Conservation (phyloP, 371 early-diverging fungal genomes). For the Capillidium heterosporum region DNA sequence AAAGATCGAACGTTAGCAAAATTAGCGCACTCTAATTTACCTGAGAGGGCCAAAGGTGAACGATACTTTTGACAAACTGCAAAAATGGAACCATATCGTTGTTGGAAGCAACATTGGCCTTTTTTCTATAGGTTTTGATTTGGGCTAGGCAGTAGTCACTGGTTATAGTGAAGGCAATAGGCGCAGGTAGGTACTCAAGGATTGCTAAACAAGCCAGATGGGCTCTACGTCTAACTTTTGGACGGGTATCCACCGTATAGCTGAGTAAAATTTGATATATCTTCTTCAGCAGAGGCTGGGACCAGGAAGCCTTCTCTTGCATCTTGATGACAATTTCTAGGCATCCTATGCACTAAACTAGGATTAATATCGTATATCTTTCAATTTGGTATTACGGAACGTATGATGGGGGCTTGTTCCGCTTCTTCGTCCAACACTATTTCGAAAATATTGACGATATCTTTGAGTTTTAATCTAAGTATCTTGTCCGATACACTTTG, state of each 20-base stretch:
- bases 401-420: conserved; percentile 50
- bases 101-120: conserved; percentile 40
- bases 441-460: conserved; percentile 33
- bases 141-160: conserved; percentile 51
- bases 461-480: conserved; percentile 39
- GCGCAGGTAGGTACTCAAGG: conserved; percentile 51
- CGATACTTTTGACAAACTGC: not conserved
- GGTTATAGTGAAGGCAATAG: conserved; percentile 44
- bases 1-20: not conserved
- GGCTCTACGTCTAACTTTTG: conserved; percentile 78
- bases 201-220: conserved; percentile 61
- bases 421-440: conserved; percentile 31
- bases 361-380: not conserved
- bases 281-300: conserved; percentile 37
- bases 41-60: not conserved
- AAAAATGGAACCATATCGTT: conserved; percentile 3
- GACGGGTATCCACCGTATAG: conserved; percentile 61
- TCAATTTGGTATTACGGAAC: conserved; percentile 19
- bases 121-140: conserved; percentile 44
- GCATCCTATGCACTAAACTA: conserved; percentile 34
- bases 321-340: conserved; percentile 57
- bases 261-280: conserved; percentile 51
- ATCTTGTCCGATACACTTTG: conserved; percentile 34
- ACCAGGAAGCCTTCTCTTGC: conserved; percentile 64
- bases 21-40: not conserved